A percentile compares a stretch with the other conserved stretches of the same genome.
Conservation (phyloP, 345 rosid genomes). For the Hevea brasiliensis region DNA sequence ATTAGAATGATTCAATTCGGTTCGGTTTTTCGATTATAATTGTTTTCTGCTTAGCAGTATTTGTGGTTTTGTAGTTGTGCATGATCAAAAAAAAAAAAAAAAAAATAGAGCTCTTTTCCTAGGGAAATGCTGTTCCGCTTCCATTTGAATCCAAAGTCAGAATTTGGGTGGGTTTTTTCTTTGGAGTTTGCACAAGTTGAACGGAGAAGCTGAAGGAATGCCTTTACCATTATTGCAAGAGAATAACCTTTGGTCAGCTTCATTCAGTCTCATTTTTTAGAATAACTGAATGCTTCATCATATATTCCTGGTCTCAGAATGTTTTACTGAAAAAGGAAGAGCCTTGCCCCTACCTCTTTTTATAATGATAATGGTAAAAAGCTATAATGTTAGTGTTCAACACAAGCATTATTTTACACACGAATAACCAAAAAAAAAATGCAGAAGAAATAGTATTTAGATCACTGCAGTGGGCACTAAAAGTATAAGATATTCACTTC, state of each 20-base stretch:
- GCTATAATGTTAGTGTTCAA: neutral
- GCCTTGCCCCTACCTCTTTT: neutral
- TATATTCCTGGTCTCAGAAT: neutral
- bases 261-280: neutral
- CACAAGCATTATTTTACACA: neutral
- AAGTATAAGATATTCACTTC: neutral
- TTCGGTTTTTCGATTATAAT: too few species aligned
- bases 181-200: neutral
- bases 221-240: neutral
- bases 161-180: neutral
- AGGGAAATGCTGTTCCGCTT: neutral
- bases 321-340: neutral
- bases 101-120: neutral
- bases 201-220: neutral
- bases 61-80: neutral
- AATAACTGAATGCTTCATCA: neutral
- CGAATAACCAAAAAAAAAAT: neutral
- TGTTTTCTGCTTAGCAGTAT: neutral
- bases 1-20: too few species aligned
- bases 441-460: neutral
- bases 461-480: neutral
- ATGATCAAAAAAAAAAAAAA: too few species aligned
- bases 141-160: neutral
- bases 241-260: neutral
- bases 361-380: neutral